A percentile compares a stretch with the other conserved stretches of the same genome.
Evolutionary conservation across 345 rosid genomes (phyloP).

Genomic region (Melastoma malabathricum): DNA sequence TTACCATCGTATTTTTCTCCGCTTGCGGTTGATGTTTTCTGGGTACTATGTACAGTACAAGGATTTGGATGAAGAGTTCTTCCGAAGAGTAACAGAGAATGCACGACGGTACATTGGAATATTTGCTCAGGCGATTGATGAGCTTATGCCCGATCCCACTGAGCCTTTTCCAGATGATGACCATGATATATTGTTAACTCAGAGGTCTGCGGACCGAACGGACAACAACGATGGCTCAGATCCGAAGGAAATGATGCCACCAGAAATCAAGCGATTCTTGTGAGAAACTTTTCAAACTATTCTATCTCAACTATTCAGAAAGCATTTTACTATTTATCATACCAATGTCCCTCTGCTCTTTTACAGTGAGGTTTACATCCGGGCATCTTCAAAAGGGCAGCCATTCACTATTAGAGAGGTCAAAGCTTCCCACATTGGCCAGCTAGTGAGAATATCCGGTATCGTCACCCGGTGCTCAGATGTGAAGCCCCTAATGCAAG

Average conservation of each 20-base stretch:
- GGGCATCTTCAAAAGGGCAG: slow-evolving; percentile 68
- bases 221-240: slow-evolving; percentile 53
- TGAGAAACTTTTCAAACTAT: slow-evolving; percentile 30
- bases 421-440: slow-evolving; percentile 85
- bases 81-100: slow-evolving; percentile 64
- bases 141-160: slow-evolving; percentile 72
- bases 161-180: slow-evolving; percentile 87
- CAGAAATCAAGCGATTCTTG: slow-evolving; percentile 83
- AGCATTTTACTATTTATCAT: not conserved
- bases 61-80: slow-evolving; percentile 53
- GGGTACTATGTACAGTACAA: slow-evolving; percentile 34
- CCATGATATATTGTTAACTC: slow-evolving; percentile 78
- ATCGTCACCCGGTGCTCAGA: slow-evolving; percentile 96
- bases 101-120: slow-evolving; percentile 75
- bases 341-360: slow-evolving; percentile 1
- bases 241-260: slow-evolving; percentile 67
- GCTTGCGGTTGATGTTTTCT: not conserved
- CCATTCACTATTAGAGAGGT: slow-evolving; percentile 86
- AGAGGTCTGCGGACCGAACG: slow-evolving; percentile 59
- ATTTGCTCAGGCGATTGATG: slow-evolving; percentile 67
- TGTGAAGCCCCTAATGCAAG: slow-evolving; percentile 96
- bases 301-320: not conserved
- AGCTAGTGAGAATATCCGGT: slow-evolving; percentile 81
- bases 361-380: slow-evolving; percentile 78
- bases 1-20: not conserved